These are phyloP conservation scores for Endotrypanum monterogeii DNA, from an alignment of 208 protist genomes.

Conservation along the genomic window DNA sequence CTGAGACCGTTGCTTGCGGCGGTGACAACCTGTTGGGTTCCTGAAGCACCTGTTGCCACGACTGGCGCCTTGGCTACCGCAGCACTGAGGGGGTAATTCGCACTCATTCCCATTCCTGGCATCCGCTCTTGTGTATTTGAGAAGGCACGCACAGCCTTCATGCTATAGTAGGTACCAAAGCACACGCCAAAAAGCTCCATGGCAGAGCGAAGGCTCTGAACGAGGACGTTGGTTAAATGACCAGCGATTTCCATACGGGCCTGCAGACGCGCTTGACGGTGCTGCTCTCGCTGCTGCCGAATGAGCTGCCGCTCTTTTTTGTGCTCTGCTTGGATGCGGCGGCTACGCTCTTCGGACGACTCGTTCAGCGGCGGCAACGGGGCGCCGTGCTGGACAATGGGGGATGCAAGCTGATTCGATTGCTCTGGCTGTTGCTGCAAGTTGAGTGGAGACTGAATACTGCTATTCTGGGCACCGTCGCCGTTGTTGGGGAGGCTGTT, in stretches of 20 bases:
- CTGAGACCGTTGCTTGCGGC: slow-evolving; percentile 9
- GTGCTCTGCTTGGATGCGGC: slow-evolving; percentile 60
- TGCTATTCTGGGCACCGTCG: slow-evolving; percentile 14
- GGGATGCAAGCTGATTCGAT: slow-evolving; percentile 34
- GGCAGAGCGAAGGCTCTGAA: slow-evolving; percentile 75
- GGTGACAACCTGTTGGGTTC: slow-evolving; percentile 12
- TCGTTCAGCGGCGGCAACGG: slow-evolving; percentile 57
- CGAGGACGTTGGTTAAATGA: slow-evolving; percentile 76
- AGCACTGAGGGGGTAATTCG: not conserved
- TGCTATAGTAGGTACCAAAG: slow-evolving; percentile 89
- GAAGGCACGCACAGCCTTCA: slow-evolving; percentile 75
- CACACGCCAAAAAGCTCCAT: slow-evolving; percentile 83
- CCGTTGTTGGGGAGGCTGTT: not conserved
- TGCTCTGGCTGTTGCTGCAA: slow-evolving; percentile 17
- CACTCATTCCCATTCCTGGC: slow-evolving; percentile 17
- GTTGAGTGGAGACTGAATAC: slow-evolving; percentile 12
- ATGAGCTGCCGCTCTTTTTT: slow-evolving; percentile 66
- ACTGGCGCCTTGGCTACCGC: slow-evolving; percentile 13
- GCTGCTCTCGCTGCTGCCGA: slow-evolving; percentile 67
- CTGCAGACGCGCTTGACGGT: slow-evolving; percentile 66
- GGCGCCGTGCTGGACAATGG: slow-evolving; percentile 36
- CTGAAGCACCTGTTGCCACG: slow-evolving; percentile 2
- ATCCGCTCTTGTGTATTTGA: slow-evolving; percentile 43
- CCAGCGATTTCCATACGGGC: slow-evolving; percentile 75
- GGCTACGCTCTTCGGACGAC: slow-evolving; percentile 55